Base-by-base conservation (phyloP, 305 asterid genomes). In the Nicotiana rustica region DNA sequence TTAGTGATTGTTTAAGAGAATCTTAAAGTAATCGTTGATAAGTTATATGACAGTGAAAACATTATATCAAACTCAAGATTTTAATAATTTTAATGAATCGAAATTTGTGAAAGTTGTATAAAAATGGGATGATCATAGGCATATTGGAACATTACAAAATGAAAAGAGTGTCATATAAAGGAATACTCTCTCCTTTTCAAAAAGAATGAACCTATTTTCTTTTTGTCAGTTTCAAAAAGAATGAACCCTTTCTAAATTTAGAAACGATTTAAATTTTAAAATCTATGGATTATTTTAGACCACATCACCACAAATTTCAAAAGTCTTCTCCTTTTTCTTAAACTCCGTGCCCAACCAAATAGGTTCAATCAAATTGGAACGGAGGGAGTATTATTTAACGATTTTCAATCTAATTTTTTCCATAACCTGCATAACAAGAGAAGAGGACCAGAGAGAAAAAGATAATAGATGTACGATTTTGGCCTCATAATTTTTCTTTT, bases 161-260 rank as follows among this genome's bases (percentile, higher is more conserved):
- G 78, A 44, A 71, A 55, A 71, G 38, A 47, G 78, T 47, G 14
- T 47, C 78, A 71, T 21, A 75, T 75, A 52, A 25, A 75, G 79
- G 44, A 52, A 56, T 49, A 9, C 13, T 44, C 52, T 44, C 13
- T 44, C 52, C 52, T 1, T 44, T 44, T 44, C 52, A 44, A 44
- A 44, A 44, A 44, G 52, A 44, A 44, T 2, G 52, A 44, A 9
- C 52, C 13, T 9, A 44, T 44, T 9, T 9, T 9, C 0, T 44
- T 44, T 41, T 8, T 8, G 13, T 44, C 13, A 8, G 52, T 44
- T 44, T 44, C 12, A 9, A 44, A 44, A 44, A 44, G 52, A 44
- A 44, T 44, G 52, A 44, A 2, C 13, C 2, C 13, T 44, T 44
- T 8, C 52, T 8, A 44, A 44, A 44, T 44, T 44, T 44, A 44